These are phyloP conservation scores for Luffa aegyptiaca DNA, from an alignment of 306 rosid genomes.

Conservation along the genomic window DNA sequence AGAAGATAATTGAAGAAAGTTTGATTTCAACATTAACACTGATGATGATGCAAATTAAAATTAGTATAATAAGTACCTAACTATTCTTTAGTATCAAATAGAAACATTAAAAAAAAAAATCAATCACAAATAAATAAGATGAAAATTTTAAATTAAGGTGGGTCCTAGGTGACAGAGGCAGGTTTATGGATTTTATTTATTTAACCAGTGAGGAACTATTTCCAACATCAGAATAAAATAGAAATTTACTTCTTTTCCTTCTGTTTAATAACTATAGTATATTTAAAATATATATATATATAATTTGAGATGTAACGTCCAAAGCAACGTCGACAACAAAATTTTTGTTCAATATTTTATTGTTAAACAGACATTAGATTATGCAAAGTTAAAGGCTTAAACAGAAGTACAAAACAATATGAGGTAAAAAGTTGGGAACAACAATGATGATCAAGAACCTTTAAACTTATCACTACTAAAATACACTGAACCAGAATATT, in stretches of 20 bases:
- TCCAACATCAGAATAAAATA: neutral
- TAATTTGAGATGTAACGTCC: neutral
- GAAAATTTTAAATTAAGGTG: neutral
- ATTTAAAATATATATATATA: neutral
- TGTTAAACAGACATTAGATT: neutral
- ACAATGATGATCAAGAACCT: neutral
- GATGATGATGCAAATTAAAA: neutral
- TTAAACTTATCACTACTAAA: too few species aligned
- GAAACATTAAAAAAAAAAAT: neutral
- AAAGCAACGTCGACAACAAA: neutral
- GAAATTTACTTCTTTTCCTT: neutral
- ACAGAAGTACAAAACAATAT: neutral
- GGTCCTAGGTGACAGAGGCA: neutral
- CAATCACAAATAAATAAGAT: neutral
- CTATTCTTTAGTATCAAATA: neutral
- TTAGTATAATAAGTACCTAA: neutral
- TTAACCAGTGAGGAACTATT: neutral
- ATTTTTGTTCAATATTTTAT: neutral
- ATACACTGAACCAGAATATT: neutral
- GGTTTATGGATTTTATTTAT: neutral
- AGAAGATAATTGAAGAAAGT: constrained; percentile 2
- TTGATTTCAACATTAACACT: neutral
- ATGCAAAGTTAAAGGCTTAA: neutral
- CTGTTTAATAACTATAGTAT: neutral
- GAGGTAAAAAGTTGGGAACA: neutral